phyloP scores from a whole-genome alignment of 306 rosid species.

The Luffa aegyptiaca region DNA sequence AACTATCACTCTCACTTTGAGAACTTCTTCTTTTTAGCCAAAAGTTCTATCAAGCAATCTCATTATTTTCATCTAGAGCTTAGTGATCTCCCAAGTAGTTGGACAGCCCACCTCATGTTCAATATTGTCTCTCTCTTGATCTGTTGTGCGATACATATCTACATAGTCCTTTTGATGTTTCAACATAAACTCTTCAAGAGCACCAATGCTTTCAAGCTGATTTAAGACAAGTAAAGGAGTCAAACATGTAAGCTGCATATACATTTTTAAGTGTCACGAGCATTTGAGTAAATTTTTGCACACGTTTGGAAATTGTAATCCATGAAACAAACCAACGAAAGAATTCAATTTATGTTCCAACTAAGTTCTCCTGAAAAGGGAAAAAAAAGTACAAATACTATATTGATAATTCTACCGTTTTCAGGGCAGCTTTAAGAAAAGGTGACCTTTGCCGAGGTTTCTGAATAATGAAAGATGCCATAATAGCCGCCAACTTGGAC shows the following conservation, averaged over 20 bases:
- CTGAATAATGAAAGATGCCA: conserved; percentile 85
- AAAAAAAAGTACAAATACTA: neutral
- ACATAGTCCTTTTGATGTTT: conserved; percentile 89
- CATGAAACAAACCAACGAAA: neutral
- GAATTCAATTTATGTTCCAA: neutral
- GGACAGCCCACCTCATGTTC: conserved; percentile 76
- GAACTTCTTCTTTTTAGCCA: neutral
- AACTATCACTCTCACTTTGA: neutral
- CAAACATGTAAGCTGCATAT: neutral
- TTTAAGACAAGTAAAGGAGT: neutral
- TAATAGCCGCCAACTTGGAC: conserved; percentile 75
- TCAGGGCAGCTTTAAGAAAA: conserved; percentile 66
- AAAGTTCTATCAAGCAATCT: neutral
- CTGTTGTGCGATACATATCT: conserved; percentile 86
- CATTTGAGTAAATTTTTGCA: neutral
- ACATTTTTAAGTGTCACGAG: neutral
- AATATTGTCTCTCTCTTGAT: conserved; percentile 90
- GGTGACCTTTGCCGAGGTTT: conserved; percentile 65
- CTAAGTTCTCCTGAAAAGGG: neutral
- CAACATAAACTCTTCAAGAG: conserved; percentile 64
- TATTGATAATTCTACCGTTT: conserved; percentile 45
- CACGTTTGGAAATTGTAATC: neutral
- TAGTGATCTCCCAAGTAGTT: neutral
- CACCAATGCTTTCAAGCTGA: conserved; percentile 76
- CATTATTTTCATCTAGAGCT: neutral